Evolutionary conservation across 225 moss, liverwort and hornwort species (phyloP), one percentile per base, ranked within the genome.

Genomic region (Ulota crispa): DNA sequence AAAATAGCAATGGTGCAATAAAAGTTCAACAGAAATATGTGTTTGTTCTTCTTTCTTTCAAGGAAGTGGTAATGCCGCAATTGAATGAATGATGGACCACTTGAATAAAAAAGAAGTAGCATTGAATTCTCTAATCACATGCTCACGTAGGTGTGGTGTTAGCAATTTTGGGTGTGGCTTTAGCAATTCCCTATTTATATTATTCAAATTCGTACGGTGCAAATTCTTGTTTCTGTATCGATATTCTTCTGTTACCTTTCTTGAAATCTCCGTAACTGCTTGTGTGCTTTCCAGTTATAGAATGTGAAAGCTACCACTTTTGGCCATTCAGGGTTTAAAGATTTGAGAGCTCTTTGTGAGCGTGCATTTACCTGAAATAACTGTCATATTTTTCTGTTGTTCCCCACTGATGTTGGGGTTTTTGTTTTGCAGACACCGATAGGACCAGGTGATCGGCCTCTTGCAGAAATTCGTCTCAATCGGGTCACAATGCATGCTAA

Each of bases 401-500:
- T n/a, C 18, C 18, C 74, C 1, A 56, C 45, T 19, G 72, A n/a
- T 57, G 15, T 37, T 34, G 28, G 59, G 30, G 26, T 77, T 78
- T 72, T 10, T 50, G 18, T 80, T 72, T 39, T 86, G 91, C 98
- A 95, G 99, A 99, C 99, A 59, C 99, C 99, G 26, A 91, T 78
- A 30, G 96, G 96, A 74, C 85, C 93, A 28, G 99, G 93, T 63
- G 99, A 99, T 79, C 91, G 88, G 75, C 99, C 99, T 67, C 94
- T 99, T 68, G 99, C 99, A n/a, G 98, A 99, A 83, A 96, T 96
- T 77, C 90, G 99, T 61, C 83, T 99, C 11, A 99, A 99, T 63
- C 89, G 95, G 55, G 89, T 96, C 68, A 99, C 99, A 13, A 92
- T 96, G 27, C 99, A 99, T 78, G 95, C 99, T 32, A 99, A 99